These are phyloP conservation scores for Cyberlindnera maritima DNA, from an alignment of 805 yeast species.

Conservation along the genomic window DNA sequence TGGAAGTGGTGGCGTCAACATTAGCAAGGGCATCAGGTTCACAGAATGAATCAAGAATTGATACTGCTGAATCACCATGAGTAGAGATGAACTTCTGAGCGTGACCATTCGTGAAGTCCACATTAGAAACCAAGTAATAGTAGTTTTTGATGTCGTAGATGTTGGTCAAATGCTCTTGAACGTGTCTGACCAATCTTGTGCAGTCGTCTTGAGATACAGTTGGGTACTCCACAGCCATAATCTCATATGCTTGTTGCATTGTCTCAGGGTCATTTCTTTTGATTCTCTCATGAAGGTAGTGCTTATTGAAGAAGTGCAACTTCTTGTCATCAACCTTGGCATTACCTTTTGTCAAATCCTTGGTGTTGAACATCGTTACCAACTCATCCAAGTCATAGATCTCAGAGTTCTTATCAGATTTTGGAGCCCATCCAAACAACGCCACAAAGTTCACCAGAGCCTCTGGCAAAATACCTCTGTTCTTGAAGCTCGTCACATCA, in stretches of 20 bases:
- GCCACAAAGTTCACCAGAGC: constrained; percentile 86
- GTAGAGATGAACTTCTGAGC: constrained; percentile 33
- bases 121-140: constrained; percentile 44
- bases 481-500: constrained; percentile 58
- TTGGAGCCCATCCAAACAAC: constrained; percentile 93
- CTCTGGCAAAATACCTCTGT: constrained; percentile 75
- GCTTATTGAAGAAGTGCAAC: constrained; percentile 73
- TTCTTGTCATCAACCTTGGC: constrained; percentile 86
- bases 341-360: constrained; percentile 85
- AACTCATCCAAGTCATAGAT: constrained; percentile 51
- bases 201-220: constrained; percentile 33
- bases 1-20: constrained; percentile 5
- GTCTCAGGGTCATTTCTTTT: constrained; percentile 36
- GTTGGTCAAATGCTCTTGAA: constrained; percentile 50
- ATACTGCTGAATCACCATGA: constrained; percentile 10
- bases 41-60: constrained; percentile 20
- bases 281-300: constrained; percentile 50
- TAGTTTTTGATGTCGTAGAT: constrained; percentile 52
- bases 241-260: constrained; percentile 31
- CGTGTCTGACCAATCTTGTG: constrained; percentile 36
- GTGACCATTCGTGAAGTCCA: constrained; percentile 23
- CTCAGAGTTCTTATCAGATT: constrained; percentile 46
- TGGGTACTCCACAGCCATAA: constrained; percentile 19
- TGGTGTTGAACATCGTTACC: constrained; percentile 54
- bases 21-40: constrained; percentile 2